Percentiles rank a stretch among this genome's conserved stretches.
These are phyloP conservation scores for Scheffersomyces cryptocercus DNA, from an alignment of 1,139 yeast genomes.

Conservation along the genomic window DNA sequence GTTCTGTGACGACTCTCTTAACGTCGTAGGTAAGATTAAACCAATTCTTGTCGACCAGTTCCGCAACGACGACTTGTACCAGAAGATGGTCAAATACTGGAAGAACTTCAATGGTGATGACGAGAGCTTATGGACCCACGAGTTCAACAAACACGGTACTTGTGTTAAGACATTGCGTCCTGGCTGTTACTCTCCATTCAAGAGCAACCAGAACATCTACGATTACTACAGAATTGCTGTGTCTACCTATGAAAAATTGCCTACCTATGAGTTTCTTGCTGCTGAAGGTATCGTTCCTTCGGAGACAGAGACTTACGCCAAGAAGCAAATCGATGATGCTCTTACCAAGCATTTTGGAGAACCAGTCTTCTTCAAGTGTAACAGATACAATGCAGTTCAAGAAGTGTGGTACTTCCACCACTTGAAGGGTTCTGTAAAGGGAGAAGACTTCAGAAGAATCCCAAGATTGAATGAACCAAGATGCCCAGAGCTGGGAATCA, in stretches of 20 bases:
- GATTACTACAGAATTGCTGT: constrained; percentile 76
- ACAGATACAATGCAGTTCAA: constrained; percentile 63
- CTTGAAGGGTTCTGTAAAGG: constrained; percentile 69
- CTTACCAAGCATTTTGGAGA: constrained; percentile 58
- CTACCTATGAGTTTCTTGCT: constrained; percentile 68
- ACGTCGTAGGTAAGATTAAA: constrained; percentile 43
- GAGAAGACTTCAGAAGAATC: constrained; percentile 65
- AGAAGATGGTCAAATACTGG: constrained; percentile 67
- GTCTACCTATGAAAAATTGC: constrained; percentile 60
- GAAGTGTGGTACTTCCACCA: constrained; percentile 93
- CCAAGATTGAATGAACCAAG: constrained; percentile 55
- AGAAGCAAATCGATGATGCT: constrained; percentile 64
- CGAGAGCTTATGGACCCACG: constrained; percentile 85
- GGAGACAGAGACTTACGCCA: constrained; percentile 58
- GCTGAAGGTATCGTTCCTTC: constrained; percentile 74
- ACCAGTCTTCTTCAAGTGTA: constrained; percentile 72
- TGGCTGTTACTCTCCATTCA: constrained; percentile 52
- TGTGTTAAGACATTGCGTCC: constrained; percentile 83
- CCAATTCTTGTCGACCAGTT: constrained; percentile 49
- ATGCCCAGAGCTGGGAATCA: constrained; percentile 74
- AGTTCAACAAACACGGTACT: constrained; percentile 93
- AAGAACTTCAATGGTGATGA: constrained; percentile 75
- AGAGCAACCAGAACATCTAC: constrained; percentile 61
- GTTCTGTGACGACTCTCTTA: constrained; percentile 69
- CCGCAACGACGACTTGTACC: constrained; percentile 52